Evolutionary conservation across 352 stramenopile species (phyloP), one percentile per base, ranked within the genome.

Genomic region (Phytophthora niederhauseri): DNA sequence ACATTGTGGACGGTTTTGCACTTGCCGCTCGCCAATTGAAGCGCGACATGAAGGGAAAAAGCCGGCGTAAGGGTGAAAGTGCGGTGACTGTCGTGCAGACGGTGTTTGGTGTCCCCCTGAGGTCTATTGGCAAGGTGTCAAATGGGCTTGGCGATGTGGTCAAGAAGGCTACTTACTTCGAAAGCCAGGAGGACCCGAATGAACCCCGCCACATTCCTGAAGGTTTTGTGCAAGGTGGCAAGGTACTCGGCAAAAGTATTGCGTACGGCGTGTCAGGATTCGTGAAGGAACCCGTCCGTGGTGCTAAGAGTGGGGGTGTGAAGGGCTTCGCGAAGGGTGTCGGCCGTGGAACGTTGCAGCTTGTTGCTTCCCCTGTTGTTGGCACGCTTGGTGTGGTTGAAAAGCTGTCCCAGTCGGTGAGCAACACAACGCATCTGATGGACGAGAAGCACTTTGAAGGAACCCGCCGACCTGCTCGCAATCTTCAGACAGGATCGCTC

Each of bases 1-100:
- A 96, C 73, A 92, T 95, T 79, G 84, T 92, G 8, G 86, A 96
- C 64, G 89, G 89, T 11, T 95, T 96, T 68, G 86, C 87, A 26
- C 53, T 95, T 12, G 87, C 87, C 11, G 85, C 73, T 20, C 87
- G 89, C 4, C 89, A 96, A 72, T 58, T 94, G 6, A 94, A 94
- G 75, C 89, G 89, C 28, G 89, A 96, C 57, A 58, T 96, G 3
- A 78, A 46, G 26, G 89, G 89, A 43, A 90, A 94, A 70, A 94
- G 84, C 50, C 73, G 85, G 7, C 82, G 82, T 43, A 96, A 95
- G 83, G 89, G 89, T 34, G 70, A 96, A 72, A 92, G 87, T 46
- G 89, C 84, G 0, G 26, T 95, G 43, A 96, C 85, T 55, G 72
- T 96, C 20, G 72, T 90, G 56, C 87, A 96, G 72, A 95, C 89